Conservation (phyloP, 2,329 filamentous ascomycete genomes). For the Pestalotiopsis sp. region DNA sequence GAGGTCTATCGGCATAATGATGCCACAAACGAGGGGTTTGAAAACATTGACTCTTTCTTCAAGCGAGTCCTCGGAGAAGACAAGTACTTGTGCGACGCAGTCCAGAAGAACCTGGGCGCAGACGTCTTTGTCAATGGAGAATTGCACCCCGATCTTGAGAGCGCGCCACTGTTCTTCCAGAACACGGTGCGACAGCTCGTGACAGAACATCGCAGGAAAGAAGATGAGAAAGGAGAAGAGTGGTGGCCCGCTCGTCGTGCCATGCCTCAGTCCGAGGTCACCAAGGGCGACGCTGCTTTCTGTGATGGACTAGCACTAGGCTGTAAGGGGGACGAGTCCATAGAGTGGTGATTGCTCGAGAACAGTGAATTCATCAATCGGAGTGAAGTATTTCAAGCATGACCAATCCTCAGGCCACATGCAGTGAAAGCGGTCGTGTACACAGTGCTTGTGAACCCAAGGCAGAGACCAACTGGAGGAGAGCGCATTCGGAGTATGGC, state of each 20-base stretch:
- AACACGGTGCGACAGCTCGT: constrained; percentile 26
- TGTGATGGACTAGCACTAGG: background rate
- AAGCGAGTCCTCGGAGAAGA: constrained; percentile 54
- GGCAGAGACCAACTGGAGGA: background rate
- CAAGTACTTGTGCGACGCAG: constrained; percentile 49
- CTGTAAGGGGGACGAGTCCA: background rate
- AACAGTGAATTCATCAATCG: background rate
- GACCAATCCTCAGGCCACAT: background rate
- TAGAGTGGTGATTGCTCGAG: background rate
- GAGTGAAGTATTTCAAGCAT: background rate
- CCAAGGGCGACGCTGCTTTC: background rate
- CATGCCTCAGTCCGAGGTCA: background rate
- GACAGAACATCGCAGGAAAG: constrained; percentile 25
- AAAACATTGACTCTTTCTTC: constrained; percentile 47
- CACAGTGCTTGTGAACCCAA: background rate
- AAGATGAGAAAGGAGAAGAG: constrained; percentile 22
- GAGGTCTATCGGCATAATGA: constrained; percentile 53
- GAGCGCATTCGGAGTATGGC: background rate
- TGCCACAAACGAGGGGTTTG: constrained; percentile 47
- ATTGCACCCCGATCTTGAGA: constrained; percentile 52
- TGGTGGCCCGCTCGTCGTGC: constrained; percentile 30
- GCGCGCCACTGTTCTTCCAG: constrained; percentile 27
- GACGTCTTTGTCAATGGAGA: constrained; percentile 54
- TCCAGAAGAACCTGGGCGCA: constrained; percentile 51
- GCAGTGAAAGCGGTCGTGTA: background rate